These are phyloP conservation scores for Starmerella etchellsii DNA, from an alignment of 805 yeast species.

Conservation along the genomic window DNA sequence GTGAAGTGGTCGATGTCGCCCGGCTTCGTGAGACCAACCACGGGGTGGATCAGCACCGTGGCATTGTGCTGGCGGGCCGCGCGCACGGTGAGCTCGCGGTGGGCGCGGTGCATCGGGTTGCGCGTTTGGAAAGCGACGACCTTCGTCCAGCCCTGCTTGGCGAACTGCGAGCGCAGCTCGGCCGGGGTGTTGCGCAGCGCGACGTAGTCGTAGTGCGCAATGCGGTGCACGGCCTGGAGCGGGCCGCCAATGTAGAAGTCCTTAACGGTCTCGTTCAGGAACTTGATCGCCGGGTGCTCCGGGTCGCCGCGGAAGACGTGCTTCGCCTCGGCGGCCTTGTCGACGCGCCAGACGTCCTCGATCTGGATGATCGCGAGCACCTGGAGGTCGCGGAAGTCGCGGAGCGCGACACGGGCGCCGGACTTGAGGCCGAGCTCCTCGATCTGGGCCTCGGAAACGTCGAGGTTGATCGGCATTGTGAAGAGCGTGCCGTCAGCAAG, in stretches of 20 bases:
- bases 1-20: slow-evolving; percentile 98
- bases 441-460: slow-evolving; percentile 45
- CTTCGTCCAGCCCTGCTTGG: slow-evolving; percentile 67
- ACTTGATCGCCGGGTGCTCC: slow-evolving; percentile 85
- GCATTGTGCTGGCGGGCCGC: slow-evolving; percentile 91
- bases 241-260: slow-evolving; percentile 82
- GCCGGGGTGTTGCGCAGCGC: slow-evolving; percentile 81
- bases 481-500: slow-evolving; percentile 66
- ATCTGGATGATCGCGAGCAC: slow-evolving; percentile 73
- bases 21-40: slow-evolving; percentile 91
- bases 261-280: slow-evolving; percentile 59
- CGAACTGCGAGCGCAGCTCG: slow-evolving; percentile 75
- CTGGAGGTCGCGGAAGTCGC: slow-evolving; percentile 69
- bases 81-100: slow-evolving; percentile 86
- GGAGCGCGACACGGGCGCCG: slow-evolving; percentile 56
- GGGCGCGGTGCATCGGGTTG: slow-evolving; percentile 98
- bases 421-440: slow-evolving; percentile 30
- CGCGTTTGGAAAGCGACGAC: slow-evolving; percentile 97
- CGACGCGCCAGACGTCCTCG: slow-evolving; percentile 66
- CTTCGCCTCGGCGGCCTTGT: slow-evolving; percentile 67
- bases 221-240: slow-evolving; percentile 68
- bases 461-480: slow-evolving; percentile 88
- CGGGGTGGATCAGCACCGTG: slow-evolving; percentile 85
- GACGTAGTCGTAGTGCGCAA: slow-evolving; percentile 81
- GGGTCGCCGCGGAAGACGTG: slow-evolving; percentile 92